Conservation (phyloP, 108 stramenopile genomes). For the Mediolabrus comicus region DNA sequence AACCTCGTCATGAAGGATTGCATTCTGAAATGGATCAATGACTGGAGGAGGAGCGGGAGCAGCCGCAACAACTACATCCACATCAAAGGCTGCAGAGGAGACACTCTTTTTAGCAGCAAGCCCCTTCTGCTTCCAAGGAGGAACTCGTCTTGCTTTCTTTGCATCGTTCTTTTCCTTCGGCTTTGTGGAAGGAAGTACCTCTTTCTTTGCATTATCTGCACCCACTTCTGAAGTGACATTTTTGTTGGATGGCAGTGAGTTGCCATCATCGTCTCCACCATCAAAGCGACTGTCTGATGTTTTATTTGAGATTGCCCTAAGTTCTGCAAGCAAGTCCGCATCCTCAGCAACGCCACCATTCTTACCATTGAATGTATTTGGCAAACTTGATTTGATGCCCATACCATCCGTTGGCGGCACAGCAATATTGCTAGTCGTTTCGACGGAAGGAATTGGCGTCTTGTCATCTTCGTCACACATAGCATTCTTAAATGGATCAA, state of each 20-base stretch:
- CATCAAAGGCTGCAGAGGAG: not conserved
- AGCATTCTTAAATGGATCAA: not conserved
- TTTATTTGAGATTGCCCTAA: conserved; percentile 52
- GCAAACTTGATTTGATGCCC: conserved; percentile 41
- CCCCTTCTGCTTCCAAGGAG: conserved; percentile 24
- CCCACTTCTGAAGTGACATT: not conserved
- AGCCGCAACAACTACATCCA: not conserved
- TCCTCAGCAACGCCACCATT: conserved; percentile 79
- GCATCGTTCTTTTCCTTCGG: not conserved
- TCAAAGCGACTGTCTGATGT: conserved; percentile 43
- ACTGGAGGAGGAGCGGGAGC: not conserved
- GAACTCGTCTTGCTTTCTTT: not conserved
- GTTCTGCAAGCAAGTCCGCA: conserved; percentile 51
- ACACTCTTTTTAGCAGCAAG: not conserved
- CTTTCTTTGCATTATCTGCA: not conserved
- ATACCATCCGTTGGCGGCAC: not conserved
- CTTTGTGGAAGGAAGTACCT: not conserved
- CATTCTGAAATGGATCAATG: too few relatives aligned
- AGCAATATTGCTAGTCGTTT: not conserved
- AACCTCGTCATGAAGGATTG: conserved; percentile 7
- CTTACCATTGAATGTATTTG: conserved; percentile 65
- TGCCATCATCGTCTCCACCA: conserved; percentile 3
- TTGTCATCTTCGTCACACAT: not conserved
- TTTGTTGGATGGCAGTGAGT: not conserved
- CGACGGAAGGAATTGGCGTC: not conserved